Percentiles rank a stretch among this genome's conserved stretches.
Evolutionary conservation across 495 filamentous ascomycete species (phyloP).

Genomic region (Hypomontagnella submonticulosa): DNA sequence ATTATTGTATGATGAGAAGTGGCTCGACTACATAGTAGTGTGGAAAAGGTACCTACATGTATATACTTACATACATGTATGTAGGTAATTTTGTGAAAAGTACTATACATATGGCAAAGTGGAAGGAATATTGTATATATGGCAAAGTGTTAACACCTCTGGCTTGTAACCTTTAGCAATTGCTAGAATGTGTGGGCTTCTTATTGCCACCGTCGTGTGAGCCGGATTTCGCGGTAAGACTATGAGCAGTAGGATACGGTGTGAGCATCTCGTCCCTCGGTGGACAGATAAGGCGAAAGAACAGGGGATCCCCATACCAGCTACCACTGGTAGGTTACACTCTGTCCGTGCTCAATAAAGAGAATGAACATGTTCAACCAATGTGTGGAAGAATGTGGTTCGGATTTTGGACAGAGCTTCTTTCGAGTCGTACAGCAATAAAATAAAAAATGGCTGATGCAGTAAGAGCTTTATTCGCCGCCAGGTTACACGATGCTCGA

Average conservation of each 20-base stretch:
- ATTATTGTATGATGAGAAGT: slow-evolving; percentile 9
- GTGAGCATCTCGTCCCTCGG: slow-evolving; percentile 24
- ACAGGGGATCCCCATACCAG: not conserved
- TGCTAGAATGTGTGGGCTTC: not conserved
- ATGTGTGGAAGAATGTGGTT: slow-evolving; percentile 20
- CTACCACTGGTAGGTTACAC: not conserved
- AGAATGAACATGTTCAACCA: slow-evolving; percentile 42
- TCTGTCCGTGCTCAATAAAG: slow-evolving; percentile 23
- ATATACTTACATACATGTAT: not conserved
- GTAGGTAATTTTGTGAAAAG: slow-evolving; percentile 2
- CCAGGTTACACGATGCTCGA: slow-evolving; percentile 28
- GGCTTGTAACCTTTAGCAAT: slow-evolving; percentile 1
- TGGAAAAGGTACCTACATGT: too few species aligned
- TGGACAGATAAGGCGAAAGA: slow-evolving; percentile 28
- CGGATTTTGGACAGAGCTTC: slow-evolving; percentile 19
- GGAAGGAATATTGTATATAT: slow-evolving; percentile 6
- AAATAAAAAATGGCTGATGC: slow-evolving; percentile 12
- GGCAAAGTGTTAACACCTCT: too few species aligned
- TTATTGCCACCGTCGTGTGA: slow-evolving; percentile 4
- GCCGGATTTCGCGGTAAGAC: slow-evolving; percentile 37
- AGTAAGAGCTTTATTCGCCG: slow-evolving; percentile 32
- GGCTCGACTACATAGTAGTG: not conserved
- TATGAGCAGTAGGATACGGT: slow-evolving; percentile 18
- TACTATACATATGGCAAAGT: slow-evolving; percentile 3
- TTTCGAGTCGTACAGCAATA: slow-evolving; percentile 17